Base-by-base conservation (phyloP, 225 moss, liverwort and hornwort genomes). In the Physcomitrium patens region DNA sequence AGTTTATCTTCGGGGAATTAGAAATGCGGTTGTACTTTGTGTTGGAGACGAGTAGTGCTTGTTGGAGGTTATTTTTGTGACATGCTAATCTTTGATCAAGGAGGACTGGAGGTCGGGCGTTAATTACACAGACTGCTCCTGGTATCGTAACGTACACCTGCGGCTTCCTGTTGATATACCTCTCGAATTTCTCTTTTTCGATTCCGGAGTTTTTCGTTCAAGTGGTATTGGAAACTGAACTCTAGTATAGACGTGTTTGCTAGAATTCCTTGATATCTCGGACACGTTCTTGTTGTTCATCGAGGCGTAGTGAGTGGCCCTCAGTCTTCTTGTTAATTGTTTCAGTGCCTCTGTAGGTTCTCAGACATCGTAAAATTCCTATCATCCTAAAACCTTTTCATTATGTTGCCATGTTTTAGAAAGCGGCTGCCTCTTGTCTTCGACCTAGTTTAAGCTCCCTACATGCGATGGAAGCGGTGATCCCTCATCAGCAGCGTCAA, bases 401-500 rank as follows among this genome's bases (percentile, higher is more conserved):
- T 46, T 31, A 24, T 8, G 67, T 68, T 77, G 73, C 65, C 23
- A 65, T 15, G 65, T 47, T 16, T 8, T n/a, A 37, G 65, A 14
- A 53, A 60, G 74, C 47, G 49, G 31, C 69, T 58, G 22, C 59
- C 60, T 68, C 60, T 60, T 37, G 60, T 17, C 42, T 37, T 44
- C 31, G 31, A 37, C 68, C 46, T 63, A 37, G 52, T 24, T 45
- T 49, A 37, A 31, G 14, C n/a, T 74, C 50, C 31, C 16, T 61
- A 51, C 31, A 62, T 17, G 18, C 11, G 85, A 96, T 96, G 96
- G 90, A 94, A 79, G 83, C 82, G 17, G 86, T 87, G 89, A 91
- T 88, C 28, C 86, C 88, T 44, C 92, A 91, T 70, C 92, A 86
- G 60, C 91, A 86, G 79, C 87, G 94, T 50, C 85, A 94, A 69